phyloP scores from a whole-genome alignment of 805 yeast species.

The Yamadazyma phyllophila region DNA sequence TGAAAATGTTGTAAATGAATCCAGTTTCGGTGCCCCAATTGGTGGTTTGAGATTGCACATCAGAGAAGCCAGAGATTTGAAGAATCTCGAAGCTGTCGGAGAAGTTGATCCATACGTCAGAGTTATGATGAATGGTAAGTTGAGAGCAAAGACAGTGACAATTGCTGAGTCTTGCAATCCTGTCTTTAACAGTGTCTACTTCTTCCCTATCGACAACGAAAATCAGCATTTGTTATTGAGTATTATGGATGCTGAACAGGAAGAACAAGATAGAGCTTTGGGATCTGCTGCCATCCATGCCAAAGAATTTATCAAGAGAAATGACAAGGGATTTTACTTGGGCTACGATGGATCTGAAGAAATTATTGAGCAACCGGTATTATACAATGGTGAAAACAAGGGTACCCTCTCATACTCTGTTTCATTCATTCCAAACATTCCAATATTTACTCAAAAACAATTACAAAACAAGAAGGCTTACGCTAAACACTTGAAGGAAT shows the following conservation, averaged over 20 bases:
- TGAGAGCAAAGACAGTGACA: constrained; percentile 53
- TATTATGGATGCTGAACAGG: constrained; percentile 64
- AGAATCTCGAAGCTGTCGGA: constrained; percentile 64
- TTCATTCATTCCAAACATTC: constrained; percentile 63
- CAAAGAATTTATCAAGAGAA: constrained; percentile 47
- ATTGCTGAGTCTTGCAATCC: constrained; percentile 57
- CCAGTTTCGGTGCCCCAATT: constrained; percentile 54
- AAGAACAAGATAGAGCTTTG: constrained; percentile 60
- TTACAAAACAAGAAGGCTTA: constrained; percentile 45
- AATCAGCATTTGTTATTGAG: constrained; percentile 58
- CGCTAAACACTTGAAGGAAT: constrained; percentile 33
- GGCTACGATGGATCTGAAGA: constrained; percentile 53
- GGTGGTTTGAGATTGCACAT: constrained; percentile 66
- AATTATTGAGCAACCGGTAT: constrained; percentile 44
- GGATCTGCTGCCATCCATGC: constrained; percentile 57
- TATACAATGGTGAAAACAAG: constrained; percentile 34
- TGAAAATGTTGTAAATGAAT: constrained; percentile 45
- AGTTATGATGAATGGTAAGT: constrained; percentile 55
- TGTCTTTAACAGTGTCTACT: constrained; percentile 55
- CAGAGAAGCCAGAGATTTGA: constrained; percentile 50
- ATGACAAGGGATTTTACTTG: constrained; percentile 44
- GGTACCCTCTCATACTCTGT: constrained; percentile 55
- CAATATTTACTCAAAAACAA: constrained; percentile 61
- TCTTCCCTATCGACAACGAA: constrained; percentile 58
- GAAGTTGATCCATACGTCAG: constrained; percentile 73